Conservation (phyloP, 2,329 filamentous ascomycete species). For the Chlorencoelia australis region DNA sequence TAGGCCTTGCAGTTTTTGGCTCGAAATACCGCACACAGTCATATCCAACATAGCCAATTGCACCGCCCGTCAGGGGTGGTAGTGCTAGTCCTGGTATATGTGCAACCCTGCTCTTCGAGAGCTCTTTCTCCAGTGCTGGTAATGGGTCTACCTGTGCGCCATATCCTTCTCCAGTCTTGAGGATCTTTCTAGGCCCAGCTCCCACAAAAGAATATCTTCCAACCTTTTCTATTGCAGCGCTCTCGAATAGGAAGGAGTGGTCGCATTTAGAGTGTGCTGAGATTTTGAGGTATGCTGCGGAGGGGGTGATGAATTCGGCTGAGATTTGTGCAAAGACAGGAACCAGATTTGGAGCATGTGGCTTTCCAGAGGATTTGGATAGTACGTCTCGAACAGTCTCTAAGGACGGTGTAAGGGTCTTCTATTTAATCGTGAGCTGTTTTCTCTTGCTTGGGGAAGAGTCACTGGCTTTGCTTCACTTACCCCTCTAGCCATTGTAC, state of each 20-base stretch:
- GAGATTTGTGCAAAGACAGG: slow-evolving; percentile 77
- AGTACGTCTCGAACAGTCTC: slow-evolving; percentile 49
- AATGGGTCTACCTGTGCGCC: slow-evolving; percentile 78
- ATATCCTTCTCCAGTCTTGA: slow-evolving; percentile 82
- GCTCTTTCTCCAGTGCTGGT: slow-evolving; percentile 69
- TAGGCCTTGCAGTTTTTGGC: slow-evolving; percentile 80
- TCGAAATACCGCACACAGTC: slow-evolving; percentile 98
- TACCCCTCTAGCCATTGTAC: slow-evolving; percentile 21
- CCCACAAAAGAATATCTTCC: slow-evolving; percentile 94
- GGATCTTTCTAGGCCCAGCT: slow-evolving; percentile 65
- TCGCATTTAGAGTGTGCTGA: slow-evolving; percentile 64
- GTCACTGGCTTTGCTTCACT: slow-evolving; percentile 13
- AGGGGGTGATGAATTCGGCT: slow-evolving; percentile 88
- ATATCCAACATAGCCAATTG: slow-evolving; percentile 94
- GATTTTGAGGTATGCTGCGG: slow-evolving; percentile 90
- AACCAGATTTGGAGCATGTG: slow-evolving; percentile 61
- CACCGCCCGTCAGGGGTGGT: slow-evolving; percentile 81
- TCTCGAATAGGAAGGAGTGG: slow-evolving; percentile 91
- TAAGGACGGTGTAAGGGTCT: slow-evolving; percentile 48
- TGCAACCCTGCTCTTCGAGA: slow-evolving; percentile 69
- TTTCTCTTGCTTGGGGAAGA: slow-evolving; percentile 6
- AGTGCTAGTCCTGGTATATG: slow-evolving; percentile 73
- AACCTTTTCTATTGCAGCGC: slow-evolving; percentile 85
- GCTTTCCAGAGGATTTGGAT: slow-evolving; percentile 36
- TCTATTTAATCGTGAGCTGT: slow-evolving; percentile 28